Base-by-base conservation (phyloP, 352 stramenopile species). In the Phytophthora citrophthora region DNA sequence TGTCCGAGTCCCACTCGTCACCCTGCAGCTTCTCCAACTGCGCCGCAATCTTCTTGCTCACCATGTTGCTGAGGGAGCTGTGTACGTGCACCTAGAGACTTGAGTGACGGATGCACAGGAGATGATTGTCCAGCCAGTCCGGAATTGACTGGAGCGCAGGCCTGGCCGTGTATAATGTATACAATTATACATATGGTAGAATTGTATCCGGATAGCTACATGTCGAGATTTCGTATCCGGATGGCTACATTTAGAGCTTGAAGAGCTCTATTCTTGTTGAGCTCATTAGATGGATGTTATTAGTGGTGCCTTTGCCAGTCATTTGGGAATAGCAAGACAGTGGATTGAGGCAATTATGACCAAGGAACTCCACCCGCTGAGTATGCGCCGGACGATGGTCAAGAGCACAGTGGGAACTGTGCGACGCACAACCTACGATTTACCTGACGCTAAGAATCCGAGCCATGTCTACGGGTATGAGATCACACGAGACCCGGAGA, bases 1-100 rank as follows among this genome's bases (percentile, higher is more conserved):
- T 92, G 72, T 93, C 87, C 59, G 87, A 95, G 76, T 95, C 82
- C 87, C 87, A 95, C 60, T 95, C 87, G 58, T 81, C 83, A 16
- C 85, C 83, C 58, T 90, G 79, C 13, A 93, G 77, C 77, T 93
- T 91, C 68, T 90, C 79, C 49, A 95, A 62, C 69, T 95, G 82
- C 64, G 74, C 79, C 6, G 81, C 77, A 39, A 93, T 81, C 66
- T 89, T 88, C 73, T 91, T 90, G 76, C 73, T 89, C 75, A 89
- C 88, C 51, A 46, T 79, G 44, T 15, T 52, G 10, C 16, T 11
- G 9, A 27, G 18, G 20, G 29, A 31, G 27, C 34, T 20, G 23
- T 16, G 23, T 18, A 44, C 29, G 29, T 34, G 9, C 12, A 20
- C 10, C 12, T 48, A 43, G 18, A 45, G 32, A 55, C 48, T 45